Conservation (phyloP, 495 filamentous ascomycete genomes). For the Parmelia sp. region DNA sequence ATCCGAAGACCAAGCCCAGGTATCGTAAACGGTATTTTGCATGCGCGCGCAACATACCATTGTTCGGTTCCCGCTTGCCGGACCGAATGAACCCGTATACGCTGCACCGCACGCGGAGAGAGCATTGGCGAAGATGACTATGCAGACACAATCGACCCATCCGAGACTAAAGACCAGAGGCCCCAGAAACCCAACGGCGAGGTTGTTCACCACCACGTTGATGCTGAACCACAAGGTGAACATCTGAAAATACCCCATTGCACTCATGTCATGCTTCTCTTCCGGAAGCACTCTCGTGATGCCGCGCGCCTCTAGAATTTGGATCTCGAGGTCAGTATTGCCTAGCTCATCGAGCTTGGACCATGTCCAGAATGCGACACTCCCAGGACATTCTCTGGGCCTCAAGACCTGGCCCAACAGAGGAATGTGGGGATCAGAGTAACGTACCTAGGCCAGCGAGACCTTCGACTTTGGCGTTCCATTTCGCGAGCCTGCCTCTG, state of each 20-base stretch:
- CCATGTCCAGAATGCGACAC: neutral
- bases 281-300: constrained; percentile 20
- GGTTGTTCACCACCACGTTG: constrained; percentile 64
- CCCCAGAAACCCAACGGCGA: constrained; percentile 63
- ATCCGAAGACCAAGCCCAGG: neutral
- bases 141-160: constrained; percentile 59
- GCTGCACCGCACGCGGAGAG: constrained; percentile 51
- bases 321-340: neutral
- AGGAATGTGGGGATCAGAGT: neutral
- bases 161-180: constrained; percentile 56
- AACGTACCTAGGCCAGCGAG: constrained; percentile 15
- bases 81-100: constrained; percentile 66
- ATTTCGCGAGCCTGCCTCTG: constrained; percentile 17
- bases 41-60: constrained; percentile 41
- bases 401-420: neutral
- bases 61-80: constrained; percentile 60
- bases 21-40: neutral
- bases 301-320: constrained; percentile 13
- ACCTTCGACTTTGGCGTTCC: constrained; percentile 20
- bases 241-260: constrained; percentile 20
- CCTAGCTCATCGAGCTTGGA: neutral
- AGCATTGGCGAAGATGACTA: constrained; percentile 54
- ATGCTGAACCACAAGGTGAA: constrained; percentile 32
- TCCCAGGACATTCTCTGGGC: neutral
- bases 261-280: constrained; percentile 11